Percentiles rank a stretch among this genome's conserved stretches.
Conservation (phyloP, 2,329 filamentous ascomycete species). For the Cladosporium sp. region DNA sequence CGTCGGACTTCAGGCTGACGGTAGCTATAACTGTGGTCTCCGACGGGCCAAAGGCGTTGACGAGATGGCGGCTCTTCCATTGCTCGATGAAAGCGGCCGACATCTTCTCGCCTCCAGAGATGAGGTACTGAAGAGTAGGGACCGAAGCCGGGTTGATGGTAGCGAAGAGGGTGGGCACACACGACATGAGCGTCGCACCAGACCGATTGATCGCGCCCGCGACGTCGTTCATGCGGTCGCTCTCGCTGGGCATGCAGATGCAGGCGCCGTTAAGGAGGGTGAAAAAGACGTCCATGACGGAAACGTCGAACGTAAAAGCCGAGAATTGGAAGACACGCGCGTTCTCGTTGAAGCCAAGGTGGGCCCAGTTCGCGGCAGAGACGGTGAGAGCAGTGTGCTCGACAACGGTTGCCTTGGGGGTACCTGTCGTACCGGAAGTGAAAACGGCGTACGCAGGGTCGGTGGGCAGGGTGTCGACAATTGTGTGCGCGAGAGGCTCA, state of each 20-base stretch:
- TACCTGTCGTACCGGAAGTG: slow-evolving; percentile 20
- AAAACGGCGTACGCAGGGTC: slow-evolving; percentile 15
- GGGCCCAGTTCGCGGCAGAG: slow-evolving; percentile 1
- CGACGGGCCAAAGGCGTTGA: slow-evolving; percentile 40
- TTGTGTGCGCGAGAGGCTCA: slow-evolving; percentile 41
- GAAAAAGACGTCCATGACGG: slow-evolving; percentile 32
- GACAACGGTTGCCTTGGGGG: slow-evolving; percentile 12
- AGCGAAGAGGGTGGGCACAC: slow-evolving; percentile 41
- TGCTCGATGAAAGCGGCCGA: slow-evolving; percentile 37
- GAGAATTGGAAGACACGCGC: slow-evolving; percentile 52
- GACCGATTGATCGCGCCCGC: slow-evolving; percentile 34
- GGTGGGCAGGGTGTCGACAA: not conserved
- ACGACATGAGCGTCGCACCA: slow-evolving; percentile 36
- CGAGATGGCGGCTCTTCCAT: slow-evolving; percentile 40
- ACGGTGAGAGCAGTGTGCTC: slow-evolving; percentile 5
- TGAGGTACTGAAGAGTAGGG: slow-evolving; percentile 37
- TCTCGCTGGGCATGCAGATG: slow-evolving; percentile 42
- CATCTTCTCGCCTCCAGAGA: slow-evolving; percentile 39
- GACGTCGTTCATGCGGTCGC: slow-evolving; percentile 43
- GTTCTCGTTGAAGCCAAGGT: slow-evolving; percentile 16
- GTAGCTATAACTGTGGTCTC: slow-evolving; percentile 22
- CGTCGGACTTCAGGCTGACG: slow-evolving; percentile 4
- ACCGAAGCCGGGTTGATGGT: slow-evolving; percentile 35
- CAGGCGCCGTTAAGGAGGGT: slow-evolving; percentile 39
- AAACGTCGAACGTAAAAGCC: slow-evolving; percentile 41